Percentiles rank a stretch among this genome's conserved stretches.
Conservation (phyloP, 345 rosid genomes). For the Salix koriyanagi region DNA sequence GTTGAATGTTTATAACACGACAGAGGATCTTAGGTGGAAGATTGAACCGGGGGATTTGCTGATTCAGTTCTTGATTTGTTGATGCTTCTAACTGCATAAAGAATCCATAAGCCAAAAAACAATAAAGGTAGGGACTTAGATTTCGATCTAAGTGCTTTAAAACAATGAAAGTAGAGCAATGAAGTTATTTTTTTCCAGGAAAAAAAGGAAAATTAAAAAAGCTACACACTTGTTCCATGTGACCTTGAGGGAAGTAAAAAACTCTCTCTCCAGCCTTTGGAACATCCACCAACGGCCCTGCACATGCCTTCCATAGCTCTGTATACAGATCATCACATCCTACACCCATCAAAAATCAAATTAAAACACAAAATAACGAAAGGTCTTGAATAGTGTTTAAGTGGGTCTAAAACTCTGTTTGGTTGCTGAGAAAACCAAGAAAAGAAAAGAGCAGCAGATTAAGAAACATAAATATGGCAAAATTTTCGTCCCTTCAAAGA, state of each 20-base stretch:
- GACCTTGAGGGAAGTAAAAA: conserved; percentile 90
- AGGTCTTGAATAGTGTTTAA: background rate
- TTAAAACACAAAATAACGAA: background rate
- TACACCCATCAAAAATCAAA: conserved; percentile 21
- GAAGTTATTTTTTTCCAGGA: conserved; percentile 5
- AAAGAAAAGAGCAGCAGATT: background rate
- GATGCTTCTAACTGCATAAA: conserved; percentile 74
- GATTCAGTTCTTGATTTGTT: conserved; percentile 69
- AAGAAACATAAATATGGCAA: conserved; percentile 4
- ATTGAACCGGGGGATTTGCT: conserved; percentile 57
- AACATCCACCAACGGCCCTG: conserved; percentile 78
- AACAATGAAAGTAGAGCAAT: conserved; percentile 9
- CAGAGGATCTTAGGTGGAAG: conserved; percentile 84
- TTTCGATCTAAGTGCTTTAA: background rate
- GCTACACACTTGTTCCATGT: conserved; percentile 79
- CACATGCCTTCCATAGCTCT: conserved; percentile 84
- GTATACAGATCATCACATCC: conserved; percentile 49
- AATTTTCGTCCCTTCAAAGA: background rate
- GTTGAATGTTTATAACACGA: conserved; percentile 61
- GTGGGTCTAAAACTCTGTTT: background rate
- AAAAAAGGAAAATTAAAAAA: background rate
- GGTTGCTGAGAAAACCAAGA: conserved; percentile 19
- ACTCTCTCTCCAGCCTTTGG: conserved; percentile 60
- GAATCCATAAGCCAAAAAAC: conserved; percentile 7
- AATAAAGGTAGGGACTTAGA: background rate